Percentiles rank a stretch among this genome's conserved stretches.
phyloP scores from a whole-genome alignment of 2,329 filamentous ascomycete genomes.

The Aspergillus fumigatus region DNA sequence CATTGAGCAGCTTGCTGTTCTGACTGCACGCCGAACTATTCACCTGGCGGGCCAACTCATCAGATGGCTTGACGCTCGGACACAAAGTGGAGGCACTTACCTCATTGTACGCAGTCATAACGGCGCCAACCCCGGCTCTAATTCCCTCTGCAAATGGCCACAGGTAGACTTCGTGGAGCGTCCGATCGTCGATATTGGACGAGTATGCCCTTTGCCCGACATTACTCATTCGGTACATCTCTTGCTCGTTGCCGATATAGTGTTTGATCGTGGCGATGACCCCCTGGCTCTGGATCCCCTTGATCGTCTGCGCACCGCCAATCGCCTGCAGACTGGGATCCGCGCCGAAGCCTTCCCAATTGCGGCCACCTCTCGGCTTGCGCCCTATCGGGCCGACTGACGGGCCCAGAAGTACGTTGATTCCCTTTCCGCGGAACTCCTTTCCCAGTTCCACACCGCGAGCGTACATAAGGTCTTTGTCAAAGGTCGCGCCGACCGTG shows the following conservation, averaged over 20 bases:
- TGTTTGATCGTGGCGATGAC: conserved; percentile 58
- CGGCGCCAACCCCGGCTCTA: conserved; percentile 43
- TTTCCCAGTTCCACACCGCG: conserved; percentile 64
- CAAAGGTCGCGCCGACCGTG: conserved; percentile 68
- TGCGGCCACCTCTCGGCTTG: conserved; percentile 67
- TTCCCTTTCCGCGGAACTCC: conserved; percentile 69
- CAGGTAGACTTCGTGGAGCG: conserved; percentile 42
- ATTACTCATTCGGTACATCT: conserved; percentile 47
- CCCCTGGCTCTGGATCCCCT: conserved; percentile 53
- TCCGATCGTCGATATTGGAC: conserved; percentile 49
- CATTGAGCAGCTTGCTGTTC: conserved; percentile 65
- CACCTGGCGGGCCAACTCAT: conserved; percentile 37
- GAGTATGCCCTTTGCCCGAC: conserved; percentile 37
- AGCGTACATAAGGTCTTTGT: conserved; percentile 66
- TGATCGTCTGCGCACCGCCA: conserved; percentile 49
- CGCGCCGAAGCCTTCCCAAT: conserved; percentile 70
- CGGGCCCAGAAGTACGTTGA: conserved; percentile 67
- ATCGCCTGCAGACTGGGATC: conserved; percentile 62
- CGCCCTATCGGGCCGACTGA: conserved; percentile 66
- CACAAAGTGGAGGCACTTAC: conserved; percentile 16
- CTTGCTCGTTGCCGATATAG: conserved; percentile 48
- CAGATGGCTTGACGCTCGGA: background rate
- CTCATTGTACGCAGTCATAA: conserved; percentile 43
- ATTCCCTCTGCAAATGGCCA: conserved; percentile 51
- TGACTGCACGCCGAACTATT: conserved; percentile 64